Evolutionary conservation across 345 rosid genomes (phyloP), one percentile per base, ranked within the genome.

Genomic region (Aquilaria sinensis): DNA sequence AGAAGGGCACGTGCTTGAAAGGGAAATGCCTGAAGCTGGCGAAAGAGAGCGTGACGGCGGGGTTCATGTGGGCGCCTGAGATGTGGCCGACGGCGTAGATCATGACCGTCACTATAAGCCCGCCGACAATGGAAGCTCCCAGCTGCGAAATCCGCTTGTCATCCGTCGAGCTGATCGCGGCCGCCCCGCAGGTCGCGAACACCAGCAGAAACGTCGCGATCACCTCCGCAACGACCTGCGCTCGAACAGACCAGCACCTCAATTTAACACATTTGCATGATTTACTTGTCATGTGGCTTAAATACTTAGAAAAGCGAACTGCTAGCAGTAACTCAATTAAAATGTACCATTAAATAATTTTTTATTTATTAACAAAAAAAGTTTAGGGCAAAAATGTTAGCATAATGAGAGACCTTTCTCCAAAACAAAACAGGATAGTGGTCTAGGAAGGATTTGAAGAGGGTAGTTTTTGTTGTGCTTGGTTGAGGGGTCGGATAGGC

Each of bases 11-110:
- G 84, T 79, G 71, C 64, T 64, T 31, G 2, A 54, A n/a, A 2
- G 90, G 88, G 59, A 84, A 87, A 34, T 68, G 72, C 32, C 76
- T 47, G 46, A 69, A 70, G 43, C 83, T 70, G 10, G 94, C 86
- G 54, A 87, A 87, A 12, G 86, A 83, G 8, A 76, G 51, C 15
- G 85, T 87, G 64, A 87, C 88, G 0, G 94, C 88, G 2, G 94
- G 94, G 67, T 87, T 87, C 83, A 87, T 84, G 69, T 84, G 94
- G 10, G 85, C 90, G 43, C 94, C 94, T 2, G 90, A 87, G 73
- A 87, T 62, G 62, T 87, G 94, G 3, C 94, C 94, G 6, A 80
- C 86, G 2, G 88, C 84, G 32, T 84, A 87, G 50, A 82, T 82
- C 90, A 87, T 82, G 23, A 80, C 94, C 0, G 87, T 84, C 14